phyloP scores from a whole-genome alignment of 208 protist species.

The Trypanosoma vivax region DNA sequence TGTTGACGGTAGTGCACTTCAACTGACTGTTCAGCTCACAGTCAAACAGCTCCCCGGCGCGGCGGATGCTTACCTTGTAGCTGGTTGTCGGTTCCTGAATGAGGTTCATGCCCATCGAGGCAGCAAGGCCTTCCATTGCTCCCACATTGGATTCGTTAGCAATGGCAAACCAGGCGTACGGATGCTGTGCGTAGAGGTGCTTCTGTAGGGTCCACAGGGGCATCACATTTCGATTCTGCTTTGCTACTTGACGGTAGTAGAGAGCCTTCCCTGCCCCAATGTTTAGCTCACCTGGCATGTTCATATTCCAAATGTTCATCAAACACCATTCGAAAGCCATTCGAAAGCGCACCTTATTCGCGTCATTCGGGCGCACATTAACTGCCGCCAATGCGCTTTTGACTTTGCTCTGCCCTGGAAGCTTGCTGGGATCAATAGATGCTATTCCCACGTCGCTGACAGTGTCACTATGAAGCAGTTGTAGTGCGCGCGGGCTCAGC shows the following conservation, averaged over 20 bases:
- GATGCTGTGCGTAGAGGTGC: slow-evolving; percentile 75
- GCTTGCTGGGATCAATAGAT: slow-evolving; percentile 35
- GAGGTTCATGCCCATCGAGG: slow-evolving; percentile 51
- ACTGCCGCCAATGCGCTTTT: slow-evolving; percentile 40
- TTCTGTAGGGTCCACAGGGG: slow-evolving; percentile 75
- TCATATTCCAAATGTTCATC: slow-evolving; percentile 87
- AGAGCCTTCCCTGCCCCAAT: slow-evolving; percentile 75
- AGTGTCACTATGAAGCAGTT: slow-evolving; percentile 77
- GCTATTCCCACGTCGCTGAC: slow-evolving; percentile 56
- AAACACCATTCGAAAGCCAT: slow-evolving; percentile 78
- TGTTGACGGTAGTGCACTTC: slow-evolving; percentile 61
- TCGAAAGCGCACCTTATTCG: slow-evolving; percentile 73
- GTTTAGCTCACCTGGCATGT: slow-evolving; percentile 85
- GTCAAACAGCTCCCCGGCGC: slow-evolving; percentile 61
- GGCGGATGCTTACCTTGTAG: slow-evolving; percentile 61
- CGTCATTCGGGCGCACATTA: slow-evolving; percentile 47
- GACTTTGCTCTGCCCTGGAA: slow-evolving; percentile 59
- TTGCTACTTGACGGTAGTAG: slow-evolving; percentile 76
- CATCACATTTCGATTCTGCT: slow-evolving; percentile 80
- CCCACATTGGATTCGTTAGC: slow-evolving; percentile 56
- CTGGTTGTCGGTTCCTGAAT: slow-evolving; percentile 67
- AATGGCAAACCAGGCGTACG: slow-evolving; percentile 86
- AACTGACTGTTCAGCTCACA: slow-evolving; percentile 79
- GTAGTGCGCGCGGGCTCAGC: slow-evolving; percentile 63
- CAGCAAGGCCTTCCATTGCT: slow-evolving; percentile 42